Conservation (phyloP, 2,329 filamentous ascomycete species). For the Talaromyces sp. region DNA sequence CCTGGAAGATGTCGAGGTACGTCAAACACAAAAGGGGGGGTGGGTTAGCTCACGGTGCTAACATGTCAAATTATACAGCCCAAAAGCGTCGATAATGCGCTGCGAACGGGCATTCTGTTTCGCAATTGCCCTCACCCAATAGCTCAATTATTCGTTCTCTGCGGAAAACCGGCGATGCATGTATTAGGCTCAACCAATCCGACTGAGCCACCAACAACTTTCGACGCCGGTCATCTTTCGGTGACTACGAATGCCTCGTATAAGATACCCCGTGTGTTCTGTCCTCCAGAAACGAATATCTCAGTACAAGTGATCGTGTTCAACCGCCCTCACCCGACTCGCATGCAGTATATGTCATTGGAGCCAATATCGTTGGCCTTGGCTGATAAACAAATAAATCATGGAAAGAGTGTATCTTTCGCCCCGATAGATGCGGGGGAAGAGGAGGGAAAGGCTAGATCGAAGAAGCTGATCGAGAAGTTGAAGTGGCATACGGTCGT, state of each 20-base stretch:
- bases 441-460: conserved; percentile 61
- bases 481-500: conserved; percentile 81
- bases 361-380: conserved; percentile 83
- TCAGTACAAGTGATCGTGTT: conserved; percentile 86
- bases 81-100: conserved; percentile 77
- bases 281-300: conserved; percentile 57
- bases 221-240: conserved; percentile 67
- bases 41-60: not conserved
- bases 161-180: conserved; percentile 74
- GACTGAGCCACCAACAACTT: conserved; percentile 40
- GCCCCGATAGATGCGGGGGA: conserved; percentile 65
- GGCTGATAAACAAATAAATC: conserved; percentile 58
- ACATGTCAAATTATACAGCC: conserved; percentile 44
- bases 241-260: conserved; percentile 49
- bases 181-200: conserved; percentile 80
- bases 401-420: conserved; percentile 29
- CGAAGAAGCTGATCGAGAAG: conserved; percentile 71
- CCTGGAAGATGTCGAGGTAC: conserved; percentile 82
- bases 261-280: conserved; percentile 67
- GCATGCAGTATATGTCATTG: conserved; percentile 95
- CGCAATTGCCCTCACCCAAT: conserved; percentile 76
- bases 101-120: conserved; percentile 77
- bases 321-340: conserved; percentile 73
- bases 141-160: conserved; percentile 74
- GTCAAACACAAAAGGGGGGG: conserved; percentile 28